Evolutionary conservation across 2,329 filamentous ascomycete genomes (phyloP), one percentile per base, ranked within the genome.

Genomic region (Colletotrichum chlorophyti): DNA sequence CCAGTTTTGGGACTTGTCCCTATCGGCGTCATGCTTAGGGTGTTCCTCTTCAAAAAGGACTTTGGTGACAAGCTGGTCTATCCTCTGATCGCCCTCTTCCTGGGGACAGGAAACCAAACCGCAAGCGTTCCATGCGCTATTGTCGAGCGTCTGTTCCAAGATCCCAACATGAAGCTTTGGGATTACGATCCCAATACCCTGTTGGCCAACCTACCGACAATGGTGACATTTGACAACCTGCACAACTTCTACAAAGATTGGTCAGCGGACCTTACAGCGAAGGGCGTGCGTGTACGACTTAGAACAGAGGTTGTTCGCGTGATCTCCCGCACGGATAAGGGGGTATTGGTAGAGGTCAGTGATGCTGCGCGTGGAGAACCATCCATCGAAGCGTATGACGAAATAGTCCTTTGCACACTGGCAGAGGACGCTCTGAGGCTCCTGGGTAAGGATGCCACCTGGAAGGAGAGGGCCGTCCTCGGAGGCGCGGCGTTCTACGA

Each of bases 31-130:
- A 80, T 91, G 69, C 78, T 91, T 64, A 83, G 83, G 53, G 70
- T 91, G 47, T 91, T 90, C 71, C 75, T 84, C 54, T 91, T 92
- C 72, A 87, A 79, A 53, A 79, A 83, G 9, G 87, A 90, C n/a
- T n/a, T 92, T 67, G 83, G 83, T 14, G 87, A 91, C 66, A 86
- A 85, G 31, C 87, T 92, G 72, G 85, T 89, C 0, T 79, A 90
- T 55, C 89, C 89, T 1, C 83, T 92, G 69, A 83, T 91, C 27
- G 89, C 89, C 0, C 75, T 92, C 1, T 91, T 93, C 67, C 76
- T 92, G 0, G 89, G 89, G 1, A 91, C 89, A 0, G 88, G 89
- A 92, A n/a, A 92, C 64, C 87, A 90, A 65, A 89, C 89, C 0
- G 84, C 88, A 0, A 85, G 91, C 62, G 88, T 92, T 0, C 85